Evolutionary conservation across 495 filamentous ascomycete genomes (phyloP).

Genomic region (Apiosordaria backusii): DNA sequence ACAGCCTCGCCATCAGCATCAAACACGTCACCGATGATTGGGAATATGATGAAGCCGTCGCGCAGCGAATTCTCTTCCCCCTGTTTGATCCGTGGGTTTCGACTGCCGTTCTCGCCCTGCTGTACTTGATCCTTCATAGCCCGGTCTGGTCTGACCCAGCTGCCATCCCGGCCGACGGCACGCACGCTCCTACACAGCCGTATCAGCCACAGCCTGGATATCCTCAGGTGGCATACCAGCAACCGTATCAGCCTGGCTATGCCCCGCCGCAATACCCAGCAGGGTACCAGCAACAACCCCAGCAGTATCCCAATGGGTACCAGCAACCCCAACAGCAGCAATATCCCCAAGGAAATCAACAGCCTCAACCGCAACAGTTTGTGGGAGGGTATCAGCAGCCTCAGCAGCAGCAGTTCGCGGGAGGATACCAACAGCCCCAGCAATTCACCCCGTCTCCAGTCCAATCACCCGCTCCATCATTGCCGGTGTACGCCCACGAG

Average conservation of each 20-base stretch:
- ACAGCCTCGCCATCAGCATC: slow-evolving; percentile 2
- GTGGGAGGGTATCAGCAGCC: no score
- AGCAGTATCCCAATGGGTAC: background rate
- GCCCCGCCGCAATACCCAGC: no score
- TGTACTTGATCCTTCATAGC: slow-evolving; percentile 10
- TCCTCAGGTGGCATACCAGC: background rate
- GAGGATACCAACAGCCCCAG: background rate
- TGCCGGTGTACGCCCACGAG: background rate
- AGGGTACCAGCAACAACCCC: background rate
- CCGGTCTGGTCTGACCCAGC: slow-evolving; percentile 15
- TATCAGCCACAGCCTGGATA: background rate
- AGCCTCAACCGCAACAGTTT: no score
- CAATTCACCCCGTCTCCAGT: background rate
- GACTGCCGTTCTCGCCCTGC: slow-evolving; percentile 6
- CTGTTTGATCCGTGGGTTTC: slow-evolving; percentile 12
- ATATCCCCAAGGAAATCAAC: no score
- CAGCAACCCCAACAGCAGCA: background rate
- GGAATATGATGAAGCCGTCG: background rate
- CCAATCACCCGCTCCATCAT: background rate
- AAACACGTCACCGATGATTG: slow-evolving; percentile 8
- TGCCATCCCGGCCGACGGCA: background rate
- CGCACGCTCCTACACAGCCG: background rate
- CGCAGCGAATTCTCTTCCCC: slow-evolving; percentile 9
- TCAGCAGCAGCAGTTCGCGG: no score
- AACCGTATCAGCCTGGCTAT: background rate